Conservation (phyloP, 108 stramenopile species). For the Pseudonitzschia multistriata region DNA sequence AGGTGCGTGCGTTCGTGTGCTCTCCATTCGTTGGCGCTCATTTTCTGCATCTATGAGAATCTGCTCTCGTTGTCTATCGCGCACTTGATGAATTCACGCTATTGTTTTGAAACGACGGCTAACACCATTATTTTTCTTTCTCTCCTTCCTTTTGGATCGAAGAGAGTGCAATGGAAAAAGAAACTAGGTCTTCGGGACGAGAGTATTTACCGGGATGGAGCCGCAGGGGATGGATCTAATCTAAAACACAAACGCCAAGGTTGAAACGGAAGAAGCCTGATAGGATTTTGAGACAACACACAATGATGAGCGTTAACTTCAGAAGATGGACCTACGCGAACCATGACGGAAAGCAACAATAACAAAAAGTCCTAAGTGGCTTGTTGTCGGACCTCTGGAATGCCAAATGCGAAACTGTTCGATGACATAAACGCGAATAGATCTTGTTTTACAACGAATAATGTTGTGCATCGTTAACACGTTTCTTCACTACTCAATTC, state of each 20-base stretch:
- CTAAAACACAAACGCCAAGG: conserved; percentile 47
- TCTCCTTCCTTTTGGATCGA: not conserved
- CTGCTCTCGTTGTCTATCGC: not conserved
- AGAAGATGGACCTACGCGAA: too few species aligned
- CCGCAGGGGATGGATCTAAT: conserved; percentile 53
- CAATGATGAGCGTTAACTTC: too few species aligned
- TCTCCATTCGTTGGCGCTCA: not conserved
- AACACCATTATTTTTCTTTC: not conserved
- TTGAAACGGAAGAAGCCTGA: conserved; percentile 13
- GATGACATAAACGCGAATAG: too few species aligned
- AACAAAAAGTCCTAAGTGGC: too few species aligned
- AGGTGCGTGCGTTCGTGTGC: conserved; percentile 22
- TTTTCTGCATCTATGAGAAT: not conserved
- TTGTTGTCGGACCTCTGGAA: too few species aligned
- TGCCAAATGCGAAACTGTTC: too few species aligned
- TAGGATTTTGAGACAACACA: too few species aligned
- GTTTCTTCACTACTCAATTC: too few species aligned
- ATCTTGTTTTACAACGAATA: too few species aligned
- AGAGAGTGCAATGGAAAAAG: conserved; percentile 42
- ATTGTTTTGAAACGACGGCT: not conserved
- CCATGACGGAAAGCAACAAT: too few species aligned
- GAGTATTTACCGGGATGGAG: conserved; percentile 33
- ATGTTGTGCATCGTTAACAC: too few species aligned
- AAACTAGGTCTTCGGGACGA: conserved; percentile 47
- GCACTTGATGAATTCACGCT: not conserved